phyloP scores from a whole-genome alignment of 495 filamentous ascomycete genomes.

The Xanthoparmelia taractica region DNA sequence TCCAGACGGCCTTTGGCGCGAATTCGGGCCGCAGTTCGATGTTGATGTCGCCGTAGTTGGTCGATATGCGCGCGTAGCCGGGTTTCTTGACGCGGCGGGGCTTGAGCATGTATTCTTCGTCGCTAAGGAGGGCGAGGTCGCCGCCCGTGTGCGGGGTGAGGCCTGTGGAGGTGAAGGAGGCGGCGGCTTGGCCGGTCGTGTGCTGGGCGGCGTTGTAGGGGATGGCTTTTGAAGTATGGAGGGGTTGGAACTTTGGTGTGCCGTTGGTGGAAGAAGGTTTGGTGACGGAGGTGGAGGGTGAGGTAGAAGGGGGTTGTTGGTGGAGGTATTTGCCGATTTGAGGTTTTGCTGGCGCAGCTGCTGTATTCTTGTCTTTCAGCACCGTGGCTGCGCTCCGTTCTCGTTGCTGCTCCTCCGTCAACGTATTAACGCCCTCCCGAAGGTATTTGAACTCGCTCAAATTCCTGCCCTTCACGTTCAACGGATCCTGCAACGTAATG shows the following conservation, averaged over 20 bases:
- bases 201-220: slow-evolving; percentile 82
- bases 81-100: slow-evolving; percentile 78
- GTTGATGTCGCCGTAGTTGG: slow-evolving; percentile 73
- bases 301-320: slow-evolving; percentile 24
- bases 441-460: slow-evolving; percentile 85
- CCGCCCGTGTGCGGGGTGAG: slow-evolving; percentile 83
- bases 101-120: slow-evolving; percentile 94
- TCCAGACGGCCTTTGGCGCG: slow-evolving; percentile 90
- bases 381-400: slow-evolving; percentile 77
- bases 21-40: slow-evolving; percentile 86
- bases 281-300: slow-evolving; percentile 5
- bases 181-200: slow-evolving; percentile 87
- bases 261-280: slow-evolving; percentile 24
- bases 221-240: slow-evolving; percentile 34
- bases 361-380: slow-evolving; percentile 78
- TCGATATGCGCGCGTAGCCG: slow-evolving; percentile 84
- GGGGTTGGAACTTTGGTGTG: slow-evolving; percentile 10
- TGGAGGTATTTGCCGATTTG: slow-evolving; percentile 25
- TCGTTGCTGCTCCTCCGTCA: slow-evolving; percentile 54
- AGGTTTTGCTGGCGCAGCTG: slow-evolving; percentile 12
- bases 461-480: slow-evolving; percentile 77
- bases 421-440: slow-evolving; percentile 66
- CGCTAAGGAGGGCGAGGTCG: slow-evolving; percentile 75
- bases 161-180: slow-evolving; percentile 90
- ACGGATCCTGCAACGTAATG: slow-evolving; percentile 92